A percentile compares a stretch with the other conserved stretches of the same genome.
Conservation (phyloP, 2,329 filamentous ascomycete species). For the Colletotrichum filicis region DNA sequence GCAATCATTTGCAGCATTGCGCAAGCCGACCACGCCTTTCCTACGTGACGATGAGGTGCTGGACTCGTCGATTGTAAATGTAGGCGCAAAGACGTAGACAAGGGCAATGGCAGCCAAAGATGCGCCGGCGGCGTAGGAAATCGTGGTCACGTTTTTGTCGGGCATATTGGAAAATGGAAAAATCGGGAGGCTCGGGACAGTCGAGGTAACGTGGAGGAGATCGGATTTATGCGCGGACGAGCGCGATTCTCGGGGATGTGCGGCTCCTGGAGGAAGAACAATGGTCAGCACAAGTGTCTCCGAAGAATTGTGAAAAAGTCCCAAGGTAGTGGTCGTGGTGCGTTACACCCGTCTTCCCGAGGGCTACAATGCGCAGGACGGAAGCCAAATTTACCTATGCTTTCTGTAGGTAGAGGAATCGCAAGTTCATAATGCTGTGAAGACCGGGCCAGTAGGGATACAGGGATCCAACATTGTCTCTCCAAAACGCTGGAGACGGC, state of each 20-base stretch:
- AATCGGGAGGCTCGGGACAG: constrained; percentile 16
- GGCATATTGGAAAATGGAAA: constrained; percentile 66
- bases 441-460: constrained; percentile 3
- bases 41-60: constrained; percentile 76
- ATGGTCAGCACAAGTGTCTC: neutral
- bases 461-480: constrained; percentile 27
- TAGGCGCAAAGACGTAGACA: constrained; percentile 98
- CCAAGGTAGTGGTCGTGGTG: neutral
- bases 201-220: neutral
- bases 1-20: constrained; percentile 94
- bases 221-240: constrained; percentile 8
- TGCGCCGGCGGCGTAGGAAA: constrained; percentile 93
- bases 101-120: constrained; percentile 94
- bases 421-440: constrained; percentile 31
- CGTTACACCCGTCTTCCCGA: constrained; percentile 4
- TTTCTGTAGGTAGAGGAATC: neutral
- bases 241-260: constrained; percentile 3
- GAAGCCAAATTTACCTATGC: constrained; percentile 2
- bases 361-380: neutral
- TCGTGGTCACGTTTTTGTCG: constrained; percentile 84
- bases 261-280: neutral
- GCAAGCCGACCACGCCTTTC: constrained; percentile 88
- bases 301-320: neutral
- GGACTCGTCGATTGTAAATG: constrained; percentile 91
- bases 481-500: neutral